Conservation (phyloP, 192 early-diverging fungal genomes). For the Backusella luteola region DNA sequence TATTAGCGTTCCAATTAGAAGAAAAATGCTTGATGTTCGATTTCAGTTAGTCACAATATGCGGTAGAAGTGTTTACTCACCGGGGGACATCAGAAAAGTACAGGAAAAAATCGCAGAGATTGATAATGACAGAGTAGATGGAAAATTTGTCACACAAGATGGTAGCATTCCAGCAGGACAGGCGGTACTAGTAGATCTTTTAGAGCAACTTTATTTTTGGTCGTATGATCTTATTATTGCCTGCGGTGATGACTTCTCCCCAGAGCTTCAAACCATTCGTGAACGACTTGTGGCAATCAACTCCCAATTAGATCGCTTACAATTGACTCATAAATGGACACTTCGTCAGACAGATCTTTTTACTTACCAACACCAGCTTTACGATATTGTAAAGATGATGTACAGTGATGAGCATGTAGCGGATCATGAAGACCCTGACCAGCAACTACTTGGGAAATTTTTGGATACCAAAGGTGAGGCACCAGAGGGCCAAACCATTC, state of each 20-base stretch:
- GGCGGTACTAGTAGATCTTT: conserved; percentile 73
- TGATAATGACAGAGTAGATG: conserved; percentile 75
- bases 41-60: conserved; percentile 52
- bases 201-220: conserved; percentile 82
- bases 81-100: conserved; percentile 46
- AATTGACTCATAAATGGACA: conserved; percentile 76
- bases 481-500: conserved; percentile 66
- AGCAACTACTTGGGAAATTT: conserved; percentile 43
- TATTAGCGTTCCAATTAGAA: conserved; percentile 60
- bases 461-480: conserved; percentile 56
- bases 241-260: conserved; percentile 61
- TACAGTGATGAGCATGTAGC: conserved; percentile 10
- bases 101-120: conserved; percentile 78
- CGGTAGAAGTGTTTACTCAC: conserved; percentile 29
- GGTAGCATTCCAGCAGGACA: conserved; percentile 79
- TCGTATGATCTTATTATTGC: conserved; percentile 75
- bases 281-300: conserved; percentile 69
- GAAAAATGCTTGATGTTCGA: conserved; percentile 68
- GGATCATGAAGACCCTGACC: not conserved
- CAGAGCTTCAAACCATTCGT: conserved; percentile 57
- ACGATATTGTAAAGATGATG: conserved; percentile 72
- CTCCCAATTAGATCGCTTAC: conserved; percentile 68
- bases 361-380: conserved; percentile 68
- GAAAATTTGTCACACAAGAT: conserved; percentile 70
- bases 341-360: conserved; percentile 75